Percentiles rank a stretch among this genome's conserved stretches.
phyloP scores from a whole-genome alignment of 768 basidiomycete species.

The Boletellus sp. region DNA sequence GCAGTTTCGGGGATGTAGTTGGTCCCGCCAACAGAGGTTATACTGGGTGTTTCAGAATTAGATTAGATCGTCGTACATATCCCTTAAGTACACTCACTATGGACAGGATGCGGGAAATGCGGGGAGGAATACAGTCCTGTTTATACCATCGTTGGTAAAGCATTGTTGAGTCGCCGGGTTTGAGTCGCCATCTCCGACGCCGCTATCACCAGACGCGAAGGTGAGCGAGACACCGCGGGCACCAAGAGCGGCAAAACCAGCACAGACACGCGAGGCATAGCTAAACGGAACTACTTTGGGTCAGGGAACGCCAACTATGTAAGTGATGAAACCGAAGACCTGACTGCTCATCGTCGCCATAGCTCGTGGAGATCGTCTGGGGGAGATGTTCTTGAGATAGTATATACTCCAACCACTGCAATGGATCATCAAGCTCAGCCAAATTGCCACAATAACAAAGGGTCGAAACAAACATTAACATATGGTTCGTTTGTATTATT shows the following conservation, averaged over 20 bases:
- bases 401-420: slow-evolving; percentile 61
- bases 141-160: slow-evolving; percentile 54
- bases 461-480: slow-evolving; percentile 29
- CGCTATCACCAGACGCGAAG: slow-evolving; percentile 65
- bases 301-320: not conserved
- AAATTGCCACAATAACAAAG: not conserved
- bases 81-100: slow-evolving; percentile 35
- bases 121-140: slow-evolving; percentile 51
- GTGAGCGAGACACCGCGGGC: slow-evolving; percentile 61
- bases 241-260: slow-evolving; percentile 62
- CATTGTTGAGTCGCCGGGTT: slow-evolving; percentile 55
- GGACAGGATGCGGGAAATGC: slow-evolving; percentile 62
- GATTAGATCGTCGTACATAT: not conserved
- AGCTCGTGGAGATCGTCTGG: slow-evolving; percentile 66
- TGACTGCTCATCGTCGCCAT: slow-evolving; percentile 70
- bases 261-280: slow-evolving; percentile 58
- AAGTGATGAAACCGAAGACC: slow-evolving; percentile 34
- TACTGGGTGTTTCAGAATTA: slow-evolving; percentile 36
- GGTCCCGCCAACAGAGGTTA: slow-evolving; percentile 72
- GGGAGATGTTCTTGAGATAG: slow-evolving; percentile 43
- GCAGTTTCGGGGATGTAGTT: slow-evolving; percentile 55
- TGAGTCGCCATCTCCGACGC: slow-evolving; percentile 63
- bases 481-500: slow-evolving; percentile 50
- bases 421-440: not conserved
- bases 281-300: slow-evolving; percentile 44